Evolutionary conservation across 495 filamentous ascomycete species (phyloP).

Genomic region (Xylaria scruposa): DNA sequence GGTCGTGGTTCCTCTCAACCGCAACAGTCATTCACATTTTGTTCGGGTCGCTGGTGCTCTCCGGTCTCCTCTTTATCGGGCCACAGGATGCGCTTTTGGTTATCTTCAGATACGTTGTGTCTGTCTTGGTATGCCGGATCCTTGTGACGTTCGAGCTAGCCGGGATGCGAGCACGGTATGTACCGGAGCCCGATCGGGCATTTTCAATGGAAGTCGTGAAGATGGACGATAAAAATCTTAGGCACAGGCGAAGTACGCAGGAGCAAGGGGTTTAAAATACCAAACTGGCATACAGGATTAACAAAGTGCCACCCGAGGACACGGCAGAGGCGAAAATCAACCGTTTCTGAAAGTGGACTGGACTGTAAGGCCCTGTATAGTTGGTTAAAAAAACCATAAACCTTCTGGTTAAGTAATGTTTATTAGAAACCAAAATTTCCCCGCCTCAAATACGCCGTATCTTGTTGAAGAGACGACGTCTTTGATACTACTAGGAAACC

Average conservation of each 20-base stretch:
- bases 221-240: neutral
- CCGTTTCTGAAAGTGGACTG: neutral
- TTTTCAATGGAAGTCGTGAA: neutral
- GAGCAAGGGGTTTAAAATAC: neutral
- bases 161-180: slow-evolving; percentile 10
- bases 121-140: slow-evolving; percentile 36
- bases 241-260: neutral
- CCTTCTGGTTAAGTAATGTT: no score
- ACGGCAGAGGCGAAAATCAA: neutral
- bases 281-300: neutral
- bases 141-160: slow-evolving; percentile 35
- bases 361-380: neutral
- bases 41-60: slow-evolving; percentile 41
- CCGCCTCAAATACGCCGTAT: neutral
- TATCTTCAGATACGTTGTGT: slow-evolving; percentile 30
- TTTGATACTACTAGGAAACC: neutral
- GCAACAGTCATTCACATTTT: slow-evolving; percentile 32
- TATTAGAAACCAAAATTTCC: neutral
- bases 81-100: slow-evolving; percentile 33
- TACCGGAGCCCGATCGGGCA: neutral
- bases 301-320: neutral
- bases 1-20: slow-evolving; percentile 30
- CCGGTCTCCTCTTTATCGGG: slow-evolving; percentile 39
- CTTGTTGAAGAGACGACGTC: neutral
- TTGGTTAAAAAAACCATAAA: no score